Conservation (phyloP, 2,329 filamentous ascomycete species). For the Colletotrichum incanum region DNA sequence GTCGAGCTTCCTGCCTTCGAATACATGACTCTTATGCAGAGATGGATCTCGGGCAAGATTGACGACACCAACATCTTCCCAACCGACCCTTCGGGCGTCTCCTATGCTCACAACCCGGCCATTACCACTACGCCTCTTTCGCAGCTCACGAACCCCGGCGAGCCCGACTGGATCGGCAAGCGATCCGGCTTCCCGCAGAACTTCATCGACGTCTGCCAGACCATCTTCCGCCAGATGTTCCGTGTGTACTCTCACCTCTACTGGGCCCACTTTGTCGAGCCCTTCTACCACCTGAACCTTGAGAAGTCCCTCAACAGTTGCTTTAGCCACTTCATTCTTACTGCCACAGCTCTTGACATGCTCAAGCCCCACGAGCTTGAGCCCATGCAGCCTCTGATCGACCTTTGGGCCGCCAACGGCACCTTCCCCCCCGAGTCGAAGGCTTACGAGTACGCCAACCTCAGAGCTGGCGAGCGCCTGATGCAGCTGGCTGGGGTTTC, state of each 20-base stretch:
- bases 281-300: conserved; percentile 86
- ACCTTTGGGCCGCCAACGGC: conserved; percentile 91
- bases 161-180: conserved; percentile 88
- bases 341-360: conserved; percentile 85
- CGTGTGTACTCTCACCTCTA: conserved; percentile 98
- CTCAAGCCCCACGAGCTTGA: conserved; percentile 92
- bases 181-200: conserved; percentile 92
- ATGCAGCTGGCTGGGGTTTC: conserved; percentile 63
- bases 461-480: conserved; percentile 72
- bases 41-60: conserved; percentile 97
- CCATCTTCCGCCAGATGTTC: conserved; percentile 98
- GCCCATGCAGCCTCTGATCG: conserved; percentile 95
- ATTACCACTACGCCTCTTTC: conserved; percentile 73
- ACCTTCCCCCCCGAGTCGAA: conserved; percentile 85
- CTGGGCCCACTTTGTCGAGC: conserved; percentile 92
- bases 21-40: conserved; percentile 96
- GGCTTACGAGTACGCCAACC: conserved; percentile 76
- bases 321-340: conserved; percentile 88
- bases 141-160: conserved; percentile 73
- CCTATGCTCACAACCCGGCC: conserved; percentile 75
- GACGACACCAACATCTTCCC: conserved; percentile 93
- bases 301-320: conserved; percentile 89
- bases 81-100: conserved; percentile 82
- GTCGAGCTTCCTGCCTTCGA: conserved; percentile 93
- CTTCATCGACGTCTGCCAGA: conserved; percentile 91